These are phyloP conservation scores for Zasmidium citrigriseum DNA, from an alignment of 2,329 filamentous ascomycete genomes.

Conservation along the genomic window DNA sequence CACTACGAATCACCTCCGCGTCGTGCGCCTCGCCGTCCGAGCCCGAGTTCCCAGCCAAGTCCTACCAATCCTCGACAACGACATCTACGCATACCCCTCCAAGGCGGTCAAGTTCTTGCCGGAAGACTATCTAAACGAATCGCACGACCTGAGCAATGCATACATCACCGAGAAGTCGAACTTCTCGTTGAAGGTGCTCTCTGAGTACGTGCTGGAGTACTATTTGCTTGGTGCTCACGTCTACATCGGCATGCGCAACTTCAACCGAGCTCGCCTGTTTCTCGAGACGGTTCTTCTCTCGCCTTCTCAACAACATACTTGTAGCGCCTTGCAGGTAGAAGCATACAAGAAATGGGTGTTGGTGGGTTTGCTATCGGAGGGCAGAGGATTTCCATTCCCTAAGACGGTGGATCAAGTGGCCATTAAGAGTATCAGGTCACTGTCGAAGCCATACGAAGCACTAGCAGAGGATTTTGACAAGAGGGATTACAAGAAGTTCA, in stretches of 20 bases:
- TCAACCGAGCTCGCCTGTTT: constrained; percentile 46
- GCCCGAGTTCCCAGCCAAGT: constrained; percentile 56
- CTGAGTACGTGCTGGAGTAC: constrained; percentile 55
- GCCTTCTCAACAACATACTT: constrained; percentile 65
- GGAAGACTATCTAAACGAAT: constrained; percentile 42
- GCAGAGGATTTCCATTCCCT: constrained; percentile 60
- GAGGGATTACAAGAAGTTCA: constrained; percentile 59
- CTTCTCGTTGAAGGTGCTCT: constrained; percentile 56
- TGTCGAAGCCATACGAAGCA: constrained; percentile 70
- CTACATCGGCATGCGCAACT: constrained; percentile 47
- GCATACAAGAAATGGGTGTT: constrained; percentile 92
- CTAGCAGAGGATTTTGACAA: constrained; percentile 70
- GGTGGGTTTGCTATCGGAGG: constrained; percentile 69
- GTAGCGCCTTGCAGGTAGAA: constrained; percentile 74
- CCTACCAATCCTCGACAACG: constrained; percentile 63
- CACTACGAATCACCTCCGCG: constrained; percentile 62
- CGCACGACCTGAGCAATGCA: constrained; percentile 47
- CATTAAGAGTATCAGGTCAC: constrained; percentile 57
- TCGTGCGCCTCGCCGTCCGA: constrained; percentile 60
- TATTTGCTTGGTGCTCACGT: constrained; percentile 54
- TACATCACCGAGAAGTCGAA: constrained; percentile 64
- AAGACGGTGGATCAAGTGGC: constrained; percentile 56
- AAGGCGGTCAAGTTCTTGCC: constrained; percentile 35
- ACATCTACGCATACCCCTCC: constrained; percentile 66
- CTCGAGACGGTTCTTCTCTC: constrained; percentile 60